phyloP scores from a whole-genome alignment of 805 yeast genomes.

The Candida pseudoglaebosa region DNA sequence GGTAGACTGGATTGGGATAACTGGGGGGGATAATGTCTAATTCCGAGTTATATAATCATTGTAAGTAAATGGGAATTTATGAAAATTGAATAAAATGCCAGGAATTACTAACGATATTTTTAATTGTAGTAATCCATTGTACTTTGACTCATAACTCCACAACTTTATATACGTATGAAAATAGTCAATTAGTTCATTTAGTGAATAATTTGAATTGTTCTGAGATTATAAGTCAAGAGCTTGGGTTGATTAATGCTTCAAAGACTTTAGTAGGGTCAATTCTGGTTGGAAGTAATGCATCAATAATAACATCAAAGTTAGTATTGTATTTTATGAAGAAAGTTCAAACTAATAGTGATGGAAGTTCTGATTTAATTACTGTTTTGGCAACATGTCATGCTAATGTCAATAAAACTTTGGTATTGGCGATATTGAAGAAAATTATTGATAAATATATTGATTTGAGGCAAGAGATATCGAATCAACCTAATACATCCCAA shows the following conservation, averaged over 20 bases:
- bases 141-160: constrained; percentile 54
- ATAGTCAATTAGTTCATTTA: constrained; percentile 38
- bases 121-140: constrained; percentile 46
- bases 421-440: constrained; percentile 45
- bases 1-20: no score
- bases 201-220: constrained; percentile 46
- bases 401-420: constrained; percentile 41
- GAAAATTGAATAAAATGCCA: not conserved
- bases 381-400: constrained; percentile 46
- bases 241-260: constrained; percentile 51
- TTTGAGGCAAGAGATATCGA: constrained; percentile 26
- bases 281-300: constrained; percentile 22
- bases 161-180: constrained; percentile 56
- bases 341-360: constrained; percentile 34
- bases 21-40: constrained; percentile 1
- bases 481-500: constrained; percentile 12
- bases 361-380: constrained; percentile 48
- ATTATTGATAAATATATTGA: constrained; percentile 48
- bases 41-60: constrained; percentile 10
- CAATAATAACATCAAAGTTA: constrained; percentile 26
- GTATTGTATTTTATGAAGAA: constrained; percentile 49
- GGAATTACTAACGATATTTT: constrained; percentile 14
- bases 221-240: constrained; percentile 51
- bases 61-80: constrained; percentile 7
- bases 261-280: constrained; percentile 38